Evolutionary conservation across 108 stramenopile genomes (phyloP).

Genomic region (Pseudonitzschia delicatissima): DNA sequence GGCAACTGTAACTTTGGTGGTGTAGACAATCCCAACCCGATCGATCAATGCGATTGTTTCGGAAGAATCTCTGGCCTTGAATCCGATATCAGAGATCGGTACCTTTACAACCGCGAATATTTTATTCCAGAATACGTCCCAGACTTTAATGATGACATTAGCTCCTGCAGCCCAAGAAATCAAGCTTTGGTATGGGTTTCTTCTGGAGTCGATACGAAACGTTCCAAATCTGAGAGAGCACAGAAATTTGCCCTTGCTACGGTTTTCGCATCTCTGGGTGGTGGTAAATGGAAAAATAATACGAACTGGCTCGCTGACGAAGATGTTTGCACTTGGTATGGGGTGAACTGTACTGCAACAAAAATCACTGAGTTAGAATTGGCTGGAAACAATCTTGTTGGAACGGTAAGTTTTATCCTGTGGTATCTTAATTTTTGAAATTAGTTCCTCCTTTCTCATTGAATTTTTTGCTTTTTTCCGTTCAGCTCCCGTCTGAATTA

Average conservation of each 20-base stretch:
- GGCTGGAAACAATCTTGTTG: constrained; percentile 15
- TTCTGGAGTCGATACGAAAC: constrained; percentile 29
- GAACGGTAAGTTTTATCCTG: constrained; percentile 20
- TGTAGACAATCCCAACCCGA: constrained; percentile 21
- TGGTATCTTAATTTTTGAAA: neutral
- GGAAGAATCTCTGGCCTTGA: constrained; percentile 31
- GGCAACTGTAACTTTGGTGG: constrained; percentile 22
- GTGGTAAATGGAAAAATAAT: constrained; percentile 18
- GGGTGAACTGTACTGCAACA: constrained; percentile 26
- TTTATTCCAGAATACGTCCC: constrained; percentile 30
- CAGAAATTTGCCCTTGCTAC: constrained; percentile 36
- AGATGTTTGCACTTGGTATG: constrained; percentile 34
- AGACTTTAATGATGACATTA: constrained; percentile 17
- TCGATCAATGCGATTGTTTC: constrained; percentile 41
- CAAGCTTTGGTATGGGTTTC: constrained; percentile 46
- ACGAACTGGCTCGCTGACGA: constrained; percentile 20
- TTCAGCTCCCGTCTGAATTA: constrained; percentile 30
- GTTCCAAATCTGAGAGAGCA: constrained; percentile 13
- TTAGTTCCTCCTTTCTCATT: neutral
- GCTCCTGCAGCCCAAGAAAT: constrained; percentile 36
- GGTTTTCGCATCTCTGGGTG: constrained; percentile 19
- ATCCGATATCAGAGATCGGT: constrained; percentile 31
- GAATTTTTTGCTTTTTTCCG: neutral
- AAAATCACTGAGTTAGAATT: constrained; percentile 10
- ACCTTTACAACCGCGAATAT: constrained; percentile 18